Evolutionary conservation across 2,329 filamentous ascomycete genomes (phyloP), one percentile per base, ranked within the genome.

Genomic region (Xylaria polymorpha): DNA sequence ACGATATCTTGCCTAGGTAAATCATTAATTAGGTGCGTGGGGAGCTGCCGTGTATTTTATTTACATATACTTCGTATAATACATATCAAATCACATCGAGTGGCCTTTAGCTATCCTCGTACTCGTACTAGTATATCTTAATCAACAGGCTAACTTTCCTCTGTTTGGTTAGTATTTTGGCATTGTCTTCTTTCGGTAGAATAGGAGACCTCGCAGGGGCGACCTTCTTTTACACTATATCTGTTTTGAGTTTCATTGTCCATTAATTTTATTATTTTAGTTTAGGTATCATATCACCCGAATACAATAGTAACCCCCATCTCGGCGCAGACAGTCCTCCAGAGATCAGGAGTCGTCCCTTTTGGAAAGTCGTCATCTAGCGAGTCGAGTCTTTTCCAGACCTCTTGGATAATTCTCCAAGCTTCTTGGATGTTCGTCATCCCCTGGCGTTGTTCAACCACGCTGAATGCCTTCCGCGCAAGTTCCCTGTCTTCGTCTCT

Each of bases 381-480:
- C 10, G 71, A 66, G 66, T 89, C 87, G 0, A 83, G 83, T 64
- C 87, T 81, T 64, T 82, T 82, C 79, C 89, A 91, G 10, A 91
- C 85, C 75, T 90, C 88, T 72, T 86, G 82, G 3, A 89, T 85
- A 43, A 91, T 86, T 14, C 83, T 83, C 86, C 88, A 89, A 3
- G 88, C 86, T 69, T 87, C 82, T 70, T 84, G 84, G 66, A 91
- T 90, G 73, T 91, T 91, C 20, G 84, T 85, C 89, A 91, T 91
- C 22, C 89, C 88, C 76, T 91, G 89, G 20, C 88, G 80, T 62
- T 80, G 82, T 67, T 86, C 85, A 9, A 89, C 82, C 5, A 84
- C 85, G 4, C 78, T 76, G 73, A 91, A 90, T 0, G 86, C 81
- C 64, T 81, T 80, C 32, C 81, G 77, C 4, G 88, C 87, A 20